Conservation (phyloP, 768 basidiomycete genomes). For the Strobilomyces echinocephalus region DNA sequence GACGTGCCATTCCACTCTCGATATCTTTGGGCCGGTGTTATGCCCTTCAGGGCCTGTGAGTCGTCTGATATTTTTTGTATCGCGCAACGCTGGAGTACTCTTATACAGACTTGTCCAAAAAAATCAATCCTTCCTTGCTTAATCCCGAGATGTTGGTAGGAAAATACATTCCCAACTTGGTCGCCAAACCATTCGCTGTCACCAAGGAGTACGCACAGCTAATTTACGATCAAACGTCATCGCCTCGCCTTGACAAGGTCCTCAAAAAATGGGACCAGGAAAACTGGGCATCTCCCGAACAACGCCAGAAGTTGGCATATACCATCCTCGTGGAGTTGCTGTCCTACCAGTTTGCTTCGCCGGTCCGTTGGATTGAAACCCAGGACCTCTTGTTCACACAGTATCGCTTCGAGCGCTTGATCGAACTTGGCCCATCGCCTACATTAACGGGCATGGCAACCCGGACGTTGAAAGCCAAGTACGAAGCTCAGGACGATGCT, state of each 20-base stretch:
- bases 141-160: constrained; percentile 93
- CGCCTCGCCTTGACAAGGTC: constrained; percentile 93
- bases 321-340: constrained; percentile 94
- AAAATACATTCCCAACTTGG: constrained; percentile 96
- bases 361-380: constrained; percentile 99
- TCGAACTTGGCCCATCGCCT: constrained; percentile 95
- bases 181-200: constrained; percentile 83
- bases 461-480: constrained; percentile 88
- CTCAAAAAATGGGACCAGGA: constrained; percentile 92
- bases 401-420: constrained; percentile 86
- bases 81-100: background rate
- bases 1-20: constrained; percentile 99
- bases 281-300: constrained; percentile 72
- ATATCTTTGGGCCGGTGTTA: constrained; percentile 96
- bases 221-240: constrained; percentile 95
- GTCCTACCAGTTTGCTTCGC: constrained; percentile 97
- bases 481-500: constrained; percentile 86
- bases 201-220: constrained; percentile 85
- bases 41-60: constrained; percentile 95
- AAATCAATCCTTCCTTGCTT: constrained; percentile 86
- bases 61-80: constrained; percentile 14
- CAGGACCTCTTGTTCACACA: constrained; percentile 89
- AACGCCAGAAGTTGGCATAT: constrained; percentile 92
- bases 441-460: constrained; percentile 94
- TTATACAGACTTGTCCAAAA: constrained; percentile 84